Evolutionary conservation across 371 early-diverging fungal species (phyloP), one percentile per base, ranked within the genome.

Genomic region (Apophysomyces ossiformis): DNA sequence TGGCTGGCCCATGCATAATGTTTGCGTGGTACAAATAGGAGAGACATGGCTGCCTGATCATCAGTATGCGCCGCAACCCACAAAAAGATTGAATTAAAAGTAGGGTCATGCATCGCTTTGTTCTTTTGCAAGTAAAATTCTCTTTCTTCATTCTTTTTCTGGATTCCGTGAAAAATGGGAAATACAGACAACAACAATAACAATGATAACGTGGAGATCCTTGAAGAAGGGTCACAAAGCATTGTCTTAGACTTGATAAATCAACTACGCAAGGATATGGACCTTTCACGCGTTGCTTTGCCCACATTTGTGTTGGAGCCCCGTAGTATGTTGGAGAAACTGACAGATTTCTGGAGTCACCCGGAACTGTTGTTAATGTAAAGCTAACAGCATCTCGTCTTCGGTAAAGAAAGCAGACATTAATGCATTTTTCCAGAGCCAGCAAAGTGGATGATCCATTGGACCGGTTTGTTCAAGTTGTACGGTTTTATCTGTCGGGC

Each of bases 281-380:
- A 98, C 74, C 85, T 98, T 67, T 86, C 85, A 63, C 82, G 93
- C 45, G 93, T 98, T 37, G 93, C 98, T 26, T 87, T 98, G 21
- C 99, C 99, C 6, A 96, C 96, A 7, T 98, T 98, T 87, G 95
- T 98, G 1, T 87, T 98, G 12, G 99, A 98, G 69, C 93, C 98
- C 5, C 85, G 99, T 18, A 93, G 93, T 72, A 95, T 98, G 90
- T 86, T 95, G 37, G 99, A 98, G 71, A 85, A 95, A 21, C 92
- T 98, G 38, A 95, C 98, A 13, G 99, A 98, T 80, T 97, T 96
- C 77, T 91, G 98, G 90, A 88, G 90, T 54, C 96, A 98, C 72
- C 96, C 97, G 1, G 94, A 96, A 57, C 71, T 95, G 60, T 78
- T 98, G 37, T 72, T 93, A 69, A 79, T 79, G 97, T 95, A 89